Evolutionary conservation across 169 alveolate species (phyloP), one percentile per base, ranked within the genome.

Genomic region (Eimeria maxima): DNA sequence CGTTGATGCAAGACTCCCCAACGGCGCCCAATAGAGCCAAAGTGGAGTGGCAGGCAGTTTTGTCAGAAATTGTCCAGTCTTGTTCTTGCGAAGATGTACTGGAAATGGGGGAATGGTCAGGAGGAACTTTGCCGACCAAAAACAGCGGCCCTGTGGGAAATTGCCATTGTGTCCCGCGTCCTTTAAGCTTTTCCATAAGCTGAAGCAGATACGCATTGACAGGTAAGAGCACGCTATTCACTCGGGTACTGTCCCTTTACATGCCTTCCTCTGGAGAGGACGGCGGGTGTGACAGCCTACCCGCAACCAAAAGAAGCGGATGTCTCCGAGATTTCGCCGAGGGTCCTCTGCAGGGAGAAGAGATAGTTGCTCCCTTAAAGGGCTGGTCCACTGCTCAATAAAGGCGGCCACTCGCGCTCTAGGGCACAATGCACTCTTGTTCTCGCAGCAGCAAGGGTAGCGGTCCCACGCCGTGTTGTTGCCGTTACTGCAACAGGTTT

Each of bases 331-430:
- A 50, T 65, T 86, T 55, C 74, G 93, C 78, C 78, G 57, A 11
- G 93, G 80, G 57, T 60, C 93, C 60, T 86, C 80, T 33, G 74
- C n/a, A 42, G 93, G 93, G 44, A 86, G 78, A 29, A 22, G 63
- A 14, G 65, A 86, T 4, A 86, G 93, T 22, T 38, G 60, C 63
- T 18, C 69, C 78, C 57, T 33, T 69, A 86, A 45, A 2, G 93
- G 80, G 63, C 24, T 14, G 60, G 24, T 57, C 93, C 93, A 86
- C 42, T 57, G 93, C 27, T 86, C 80, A 60, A 60, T 47, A 86
- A 86, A 86, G 1, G 93, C 42, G 42, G 57, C 45, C 18, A 45
- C 4, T 38, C 78, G 57, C 22, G 81, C 80, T 86, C 80, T 55
- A 5, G 78, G 80, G 18, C 93, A 86, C 80, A 86, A 60, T 38